phyloP scores from a whole-genome alignment of 441 rosid species.

The Omphalea diandra region DNA sequence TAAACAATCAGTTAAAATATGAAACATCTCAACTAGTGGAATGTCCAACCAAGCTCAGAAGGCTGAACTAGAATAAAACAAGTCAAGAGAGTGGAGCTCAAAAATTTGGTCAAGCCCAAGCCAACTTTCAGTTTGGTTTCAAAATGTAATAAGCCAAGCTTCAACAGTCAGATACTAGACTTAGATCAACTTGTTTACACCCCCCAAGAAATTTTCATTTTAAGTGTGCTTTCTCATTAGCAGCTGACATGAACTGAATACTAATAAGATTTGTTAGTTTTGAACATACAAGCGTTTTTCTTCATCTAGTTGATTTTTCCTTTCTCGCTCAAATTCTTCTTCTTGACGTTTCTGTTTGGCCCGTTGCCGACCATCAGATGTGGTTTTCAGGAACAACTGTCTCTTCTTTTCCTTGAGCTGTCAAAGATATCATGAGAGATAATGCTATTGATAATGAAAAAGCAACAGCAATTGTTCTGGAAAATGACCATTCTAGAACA shows the following conservation, averaged over 20 bases:
- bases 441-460: not conserved
- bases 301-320: conserved; percentile 74
- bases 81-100: not conserved
- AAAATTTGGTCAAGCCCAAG: not conserved
- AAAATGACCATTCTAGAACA: not conserved
- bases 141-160: too few species aligned
- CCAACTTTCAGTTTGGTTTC: not conserved
- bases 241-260: not conserved
- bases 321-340: conserved; percentile 75
- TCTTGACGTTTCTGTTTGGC: conserved; percentile 88
- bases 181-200: not conserved
- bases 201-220: not conserved
- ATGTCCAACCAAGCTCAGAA: not conserved
- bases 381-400: conserved; percentile 82
- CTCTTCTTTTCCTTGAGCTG: conserved; percentile 85
- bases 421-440: conserved; percentile 17
- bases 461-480: not conserved
- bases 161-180: not conserved
- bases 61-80: not conserved
- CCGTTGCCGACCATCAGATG: conserved; percentile 78
- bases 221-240: conserved; percentile 1
- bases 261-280: conserved; percentile 11
- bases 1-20: not conserved
- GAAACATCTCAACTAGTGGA: not conserved
- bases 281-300: conserved; percentile 73